Percentiles rank a stretch among this genome's conserved stretches.
phyloP scores from a whole-genome alignment of 495 filamentous ascomycete genomes.

The Delitschia confertaspora region DNA sequence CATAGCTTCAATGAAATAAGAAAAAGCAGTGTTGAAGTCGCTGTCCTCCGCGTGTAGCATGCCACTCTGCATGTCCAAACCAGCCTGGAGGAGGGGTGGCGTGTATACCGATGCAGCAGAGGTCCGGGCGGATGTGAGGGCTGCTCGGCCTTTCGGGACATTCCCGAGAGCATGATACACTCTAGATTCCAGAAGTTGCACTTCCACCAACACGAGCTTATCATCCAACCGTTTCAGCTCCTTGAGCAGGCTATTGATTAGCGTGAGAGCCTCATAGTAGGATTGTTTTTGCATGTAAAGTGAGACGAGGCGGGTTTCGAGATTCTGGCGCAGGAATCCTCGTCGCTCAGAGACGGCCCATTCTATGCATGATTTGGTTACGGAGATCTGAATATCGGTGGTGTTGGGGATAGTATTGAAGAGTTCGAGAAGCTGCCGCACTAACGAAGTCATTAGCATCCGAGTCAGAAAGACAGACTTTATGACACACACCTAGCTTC shows the following conservation, averaged over 20 bases:
- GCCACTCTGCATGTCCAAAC: constrained; percentile 96
- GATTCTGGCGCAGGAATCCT: constrained; percentile 92
- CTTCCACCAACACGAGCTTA: constrained; percentile 97
- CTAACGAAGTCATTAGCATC: constrained; percentile 41
- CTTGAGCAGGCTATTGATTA: constrained; percentile 89
- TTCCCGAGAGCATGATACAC: constrained; percentile 98
- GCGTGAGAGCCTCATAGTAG: constrained; percentile 90
- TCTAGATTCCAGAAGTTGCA: constrained; percentile 91
- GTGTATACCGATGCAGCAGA: constrained; percentile 95
- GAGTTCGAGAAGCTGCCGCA: constrained; percentile 93
- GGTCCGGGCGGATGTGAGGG: constrained; percentile 86
- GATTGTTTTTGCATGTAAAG: constrained; percentile 94
- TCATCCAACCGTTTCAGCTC: constrained; percentile 97
- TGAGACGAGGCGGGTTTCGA: constrained; percentile 87
- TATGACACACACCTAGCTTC: constrained; percentile 67
- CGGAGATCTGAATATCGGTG: constrained; percentile 80
- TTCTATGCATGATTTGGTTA: constrained; percentile 97
- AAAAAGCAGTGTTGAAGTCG: constrained; percentile 97
- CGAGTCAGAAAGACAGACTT: neutral
- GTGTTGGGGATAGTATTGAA: constrained; percentile 89
- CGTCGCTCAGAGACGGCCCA: constrained; percentile 91
- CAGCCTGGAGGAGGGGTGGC: constrained; percentile 87
- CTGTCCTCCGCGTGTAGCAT: constrained; percentile 97
- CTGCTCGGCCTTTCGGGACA: constrained; percentile 89
- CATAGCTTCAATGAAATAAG: constrained; percentile 97